phyloP scores from a whole-genome alignment of 495 filamentous ascomycete species.

The Talaromyces wortmannii region DNA sequence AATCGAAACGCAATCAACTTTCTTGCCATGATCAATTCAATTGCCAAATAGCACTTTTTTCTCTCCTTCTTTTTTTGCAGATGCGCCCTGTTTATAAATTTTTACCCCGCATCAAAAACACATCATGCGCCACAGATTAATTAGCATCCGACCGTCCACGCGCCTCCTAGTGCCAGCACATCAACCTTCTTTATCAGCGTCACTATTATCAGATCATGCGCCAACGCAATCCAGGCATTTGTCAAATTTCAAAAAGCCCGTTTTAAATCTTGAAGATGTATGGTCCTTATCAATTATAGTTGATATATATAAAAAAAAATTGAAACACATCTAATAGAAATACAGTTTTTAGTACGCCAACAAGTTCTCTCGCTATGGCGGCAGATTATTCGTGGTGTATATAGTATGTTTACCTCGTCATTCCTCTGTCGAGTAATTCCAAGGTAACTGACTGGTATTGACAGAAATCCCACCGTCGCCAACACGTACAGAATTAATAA shows the following conservation, averaged over 20 bases:
- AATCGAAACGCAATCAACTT: background rate
- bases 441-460: background rate
- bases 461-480: conserved; percentile 34
- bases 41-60: background rate
- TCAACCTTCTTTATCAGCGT: background rate
- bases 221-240: background rate
- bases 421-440: background rate
- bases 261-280: conserved; percentile 4
- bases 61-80: background rate
- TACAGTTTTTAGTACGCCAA: conserved; percentile 1
- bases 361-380: conserved; percentile 5
- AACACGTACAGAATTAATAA: conserved; percentile 57
- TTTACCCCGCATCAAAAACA: background rate
- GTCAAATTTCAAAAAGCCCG: background rate
- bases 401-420: conserved; percentile 1
- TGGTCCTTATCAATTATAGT: background rate
- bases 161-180: background rate
- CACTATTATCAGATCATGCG: background rate
- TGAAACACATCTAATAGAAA: background rate
- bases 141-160: background rate
- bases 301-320: background rate
- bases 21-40: background rate
- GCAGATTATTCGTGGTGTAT: conserved; percentile 3
- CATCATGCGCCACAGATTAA: background rate
- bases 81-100: background rate